Base-by-base conservation (phyloP, 1,139 yeast genomes). In the Taiozyma sp. region DNA sequence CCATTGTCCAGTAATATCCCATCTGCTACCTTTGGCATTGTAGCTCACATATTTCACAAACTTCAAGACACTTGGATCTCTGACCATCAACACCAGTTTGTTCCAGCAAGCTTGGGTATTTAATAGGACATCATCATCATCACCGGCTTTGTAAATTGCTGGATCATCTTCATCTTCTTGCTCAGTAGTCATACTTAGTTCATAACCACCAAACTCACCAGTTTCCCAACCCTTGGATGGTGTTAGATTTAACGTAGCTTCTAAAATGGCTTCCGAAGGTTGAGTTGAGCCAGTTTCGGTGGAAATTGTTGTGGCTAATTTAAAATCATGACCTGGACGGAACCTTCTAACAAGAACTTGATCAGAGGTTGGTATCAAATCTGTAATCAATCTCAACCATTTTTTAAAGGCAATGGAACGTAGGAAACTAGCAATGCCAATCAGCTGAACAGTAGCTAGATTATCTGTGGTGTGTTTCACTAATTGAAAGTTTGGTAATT, bases 131-230 rank as follows among this genome's bases (percentile, higher is more conserved):
- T 92, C 81, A 58, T 89, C 96, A 57, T 87, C 95, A 19, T 80
- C 81, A 45, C 78, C 79, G 36, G 63, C 61, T 47, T 74, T 67
- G 57, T 76, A 77, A 24, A 77, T 75, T 0, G 81, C 79, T 5
- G 81, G 73, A 40, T 69, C 79, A 34, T 74, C 78, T 27, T 74
- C 81, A 4, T 71, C 79, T n/a, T 70, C 74, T 3, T 71, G 76
- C 44, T 80, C 82, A 51, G 79, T 73, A 14, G 82, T 78, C 95
- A 95, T 87, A 63, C 95, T 87, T 49, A 95, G 73, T 62, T 93
- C 97, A 69, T 95, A 95, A 1, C 98, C 99, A 39, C 99, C 99
- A 52, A 76, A 73, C 61, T 89, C 96, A 19, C 97, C 97, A 50
- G 80, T 78, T 54, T 81, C 89, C 96, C 96, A 89, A 52, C 87